Evolutionary conservation across 2,329 filamentous ascomycete genomes (phyloP).

Genomic region (Phyllosticta ampelicida): DNA sequence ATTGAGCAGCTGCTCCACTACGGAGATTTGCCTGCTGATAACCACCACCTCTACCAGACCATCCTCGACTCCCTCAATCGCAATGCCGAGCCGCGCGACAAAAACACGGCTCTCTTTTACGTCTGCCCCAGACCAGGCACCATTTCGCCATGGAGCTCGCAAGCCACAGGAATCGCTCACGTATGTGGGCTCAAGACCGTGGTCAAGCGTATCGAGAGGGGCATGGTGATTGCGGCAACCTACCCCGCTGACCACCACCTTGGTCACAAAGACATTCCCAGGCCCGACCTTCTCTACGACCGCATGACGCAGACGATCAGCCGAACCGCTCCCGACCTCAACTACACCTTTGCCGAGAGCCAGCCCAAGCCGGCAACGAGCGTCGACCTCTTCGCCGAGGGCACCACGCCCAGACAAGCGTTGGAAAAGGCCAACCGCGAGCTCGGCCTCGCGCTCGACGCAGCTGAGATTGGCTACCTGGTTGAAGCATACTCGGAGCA

Average conservation of each 20-base stretch:
- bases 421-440: conserved; percentile 75
- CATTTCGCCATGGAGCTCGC: conserved; percentile 93
- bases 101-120: conserved; percentile 51
- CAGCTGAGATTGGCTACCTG: conserved; percentile 84
- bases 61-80: conserved; percentile 39
- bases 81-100: conserved; percentile 39
- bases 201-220: conserved; percentile 73
- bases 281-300: conserved; percentile 70
- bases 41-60: conserved; percentile 33
- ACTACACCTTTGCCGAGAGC: conserved; percentile 67
- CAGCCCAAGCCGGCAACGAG: conserved; percentile 56
- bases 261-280: conserved; percentile 42
- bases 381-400: conserved; percentile 60
- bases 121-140: conserved; percentile 69
- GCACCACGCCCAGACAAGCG: conserved; percentile 55
- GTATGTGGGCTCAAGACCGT: conserved; percentile 72
- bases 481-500: conserved; percentile 67
- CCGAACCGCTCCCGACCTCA: conserved; percentile 54
- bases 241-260: conserved; percentile 40
- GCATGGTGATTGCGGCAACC: conserved; percentile 60
- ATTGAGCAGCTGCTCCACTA: conserved; percentile 52
- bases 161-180: conserved; percentile 85
- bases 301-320: conserved; percentile 88
- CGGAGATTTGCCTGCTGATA: conserved; percentile 41
- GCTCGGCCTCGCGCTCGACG: conserved; percentile 76